Evolutionary conservation across 805 yeast species (phyloP).

Genomic region (Myxozyma vanderwaltii): DNA sequence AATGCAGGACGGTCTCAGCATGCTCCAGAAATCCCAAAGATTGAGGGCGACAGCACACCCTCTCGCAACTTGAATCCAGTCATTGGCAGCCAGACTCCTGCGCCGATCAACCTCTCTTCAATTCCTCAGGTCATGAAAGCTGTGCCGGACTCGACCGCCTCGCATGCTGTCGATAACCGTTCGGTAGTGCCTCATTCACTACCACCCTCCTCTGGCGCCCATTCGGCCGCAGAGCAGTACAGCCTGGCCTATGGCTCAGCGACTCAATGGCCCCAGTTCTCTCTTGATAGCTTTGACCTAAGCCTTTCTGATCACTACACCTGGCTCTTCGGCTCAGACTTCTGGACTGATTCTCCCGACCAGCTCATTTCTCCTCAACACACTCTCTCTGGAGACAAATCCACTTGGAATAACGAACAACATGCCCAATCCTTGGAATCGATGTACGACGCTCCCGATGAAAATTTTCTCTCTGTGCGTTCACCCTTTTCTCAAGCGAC

Average conservation of each 20-base stretch:
- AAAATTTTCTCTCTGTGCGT: neutral
- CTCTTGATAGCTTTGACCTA: conserved; percentile 33
- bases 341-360: conserved; percentile 30
- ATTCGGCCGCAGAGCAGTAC: conserved; percentile 11
- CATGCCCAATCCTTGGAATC: neutral
- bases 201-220: neutral
- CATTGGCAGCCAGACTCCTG: too few relatives aligned
- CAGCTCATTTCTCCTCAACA: neutral
- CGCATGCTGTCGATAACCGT: neutral
- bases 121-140: too few relatives aligned
- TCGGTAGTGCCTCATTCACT: neutral
- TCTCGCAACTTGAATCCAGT: too few relatives aligned
- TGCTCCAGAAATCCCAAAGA: neutral
- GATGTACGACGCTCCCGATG: neutral
- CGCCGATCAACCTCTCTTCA: too few relatives aligned
- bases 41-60: neutral
- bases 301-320: conserved; percentile 37
- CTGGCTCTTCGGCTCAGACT: conserved; percentile 39
- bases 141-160: too few relatives aligned
- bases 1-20: neutral
- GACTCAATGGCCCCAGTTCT: conserved; percentile 22
- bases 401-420: neutral
- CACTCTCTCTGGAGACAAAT: neutral
- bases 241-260: conserved; percentile 10
- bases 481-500: neutral